Evolutionary conservation across 331 rosid genomes (phyloP), one percentile per base, ranked within the genome.

Genomic region (Pyrus hybrid): DNA sequence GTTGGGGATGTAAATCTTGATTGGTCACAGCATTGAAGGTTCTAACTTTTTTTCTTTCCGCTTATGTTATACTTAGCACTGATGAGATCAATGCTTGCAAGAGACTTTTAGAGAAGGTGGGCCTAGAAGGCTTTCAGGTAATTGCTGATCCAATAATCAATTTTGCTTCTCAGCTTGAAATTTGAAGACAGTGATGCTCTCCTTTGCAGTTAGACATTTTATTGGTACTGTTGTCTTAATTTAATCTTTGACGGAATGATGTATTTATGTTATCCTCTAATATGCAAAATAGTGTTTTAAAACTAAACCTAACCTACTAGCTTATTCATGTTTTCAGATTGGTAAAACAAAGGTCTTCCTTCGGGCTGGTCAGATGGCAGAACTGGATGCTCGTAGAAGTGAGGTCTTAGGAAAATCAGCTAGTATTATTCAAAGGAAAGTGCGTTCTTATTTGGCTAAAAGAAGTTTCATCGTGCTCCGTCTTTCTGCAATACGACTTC

Each of bases 301-400:
- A 53, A 53, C 22, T 53, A 53, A 51, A 53, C 58, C 22, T 53
- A 58, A 21, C 8, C 8, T 58, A 23, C n/a, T 23, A 18, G 45
- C 25, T 43, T 71, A 13, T 72, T 67, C 58, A 14, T 49, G 18
- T 82, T 73, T 83, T 88, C 89, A 95, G 99, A 92, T 95, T 82
- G 99, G 99, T 73, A 95, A 92, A 86, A 91, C 97, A 12, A 95
- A 95, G 88, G 93, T 92, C 74, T 95, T 95, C 82, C 97, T 95
- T 77, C 89, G 99, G 87, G 93, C 99, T 73, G 99, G 99, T 73
- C 99, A 95, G 84, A 92, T 95, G 99, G 99, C 99, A 1, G 99
- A 95, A 62, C 88, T 95, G 65, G 99, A 95, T 87, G 83, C 91
- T 58, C 96, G 82, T 66, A 91, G 99, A 82, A 95, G 79, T 76